phyloP scores from a whole-genome alignment of 371 early-diverging fungal species.

The Mucor racemosus region DNA sequence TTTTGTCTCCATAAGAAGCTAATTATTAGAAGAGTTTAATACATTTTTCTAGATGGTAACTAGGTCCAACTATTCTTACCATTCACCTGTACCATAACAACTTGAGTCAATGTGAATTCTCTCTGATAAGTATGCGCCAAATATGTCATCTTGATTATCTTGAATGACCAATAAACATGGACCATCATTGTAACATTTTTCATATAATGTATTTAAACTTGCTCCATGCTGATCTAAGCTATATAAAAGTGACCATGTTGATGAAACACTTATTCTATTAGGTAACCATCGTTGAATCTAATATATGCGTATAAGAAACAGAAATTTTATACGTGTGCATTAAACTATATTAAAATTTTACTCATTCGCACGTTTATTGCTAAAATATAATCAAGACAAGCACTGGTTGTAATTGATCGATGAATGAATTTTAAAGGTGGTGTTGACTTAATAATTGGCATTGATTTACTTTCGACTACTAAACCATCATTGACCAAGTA shows the following conservation, averaged over 20 bases:
- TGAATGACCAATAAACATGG: constrained; percentile 43
- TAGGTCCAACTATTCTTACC: constrained; percentile 23
- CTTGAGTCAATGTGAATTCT: constrained; percentile 27
- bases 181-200: constrained; percentile 19
- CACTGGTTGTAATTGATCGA: constrained; percentile 19
- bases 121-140: constrained; percentile 50
- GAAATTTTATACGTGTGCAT: neutral
- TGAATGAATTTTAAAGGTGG: constrained; percentile 9
- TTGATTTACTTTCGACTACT: constrained; percentile 8
- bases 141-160: constrained; percentile 30
- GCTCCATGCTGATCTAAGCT: constrained; percentile 49
- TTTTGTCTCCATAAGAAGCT: constrained; percentile 42
- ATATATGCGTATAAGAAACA: neutral
- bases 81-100: constrained; percentile 53
- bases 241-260: constrained; percentile 40
- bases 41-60: too few relatives aligned
- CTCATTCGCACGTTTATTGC: constrained; percentile 34
- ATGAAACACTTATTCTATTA: constrained; percentile 29
- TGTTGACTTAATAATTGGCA: neutral
- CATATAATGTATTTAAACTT: constrained; percentile 40
- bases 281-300: constrained; percentile 35
- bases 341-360: constrained; percentile 11
- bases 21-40: neutral
- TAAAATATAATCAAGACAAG: constrained; percentile 27
- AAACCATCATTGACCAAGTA: neutral